phyloP scores from a whole-genome alignment of 306 rosid species.

The Castanea crenata region DNA sequence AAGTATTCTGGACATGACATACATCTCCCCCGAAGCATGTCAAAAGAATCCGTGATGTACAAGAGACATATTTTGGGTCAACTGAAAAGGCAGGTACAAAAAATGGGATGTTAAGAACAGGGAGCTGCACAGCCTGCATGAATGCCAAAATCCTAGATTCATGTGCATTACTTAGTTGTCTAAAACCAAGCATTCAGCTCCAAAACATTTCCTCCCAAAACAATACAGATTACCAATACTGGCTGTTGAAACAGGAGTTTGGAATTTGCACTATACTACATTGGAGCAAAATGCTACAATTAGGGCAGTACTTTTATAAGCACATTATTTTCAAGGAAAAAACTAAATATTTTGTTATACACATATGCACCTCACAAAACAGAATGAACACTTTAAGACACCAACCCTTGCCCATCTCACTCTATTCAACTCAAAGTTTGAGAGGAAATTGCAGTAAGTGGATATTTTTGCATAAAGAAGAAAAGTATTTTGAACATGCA shows the following conservation, averaged over 20 bases:
- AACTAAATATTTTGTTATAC: background rate
- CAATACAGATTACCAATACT: too few relatives aligned
- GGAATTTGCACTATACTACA: background rate
- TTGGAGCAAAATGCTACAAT: background rate
- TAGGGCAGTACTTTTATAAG: background rate
- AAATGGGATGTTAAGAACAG: background rate
- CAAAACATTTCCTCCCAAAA: background rate
- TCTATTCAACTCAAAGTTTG: background rate
- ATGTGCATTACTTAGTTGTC: background rate
- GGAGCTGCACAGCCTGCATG: background rate
- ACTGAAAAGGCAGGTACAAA: background rate
- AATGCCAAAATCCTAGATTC: background rate
- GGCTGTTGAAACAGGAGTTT: background rate
- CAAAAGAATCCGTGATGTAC: constrained; percentile 48
- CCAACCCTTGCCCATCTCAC: background rate
- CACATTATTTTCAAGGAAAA: background rate
- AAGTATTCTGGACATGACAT: constrained; percentile 59
- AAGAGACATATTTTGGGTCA: constrained; percentile 5
- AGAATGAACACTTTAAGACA: background rate
- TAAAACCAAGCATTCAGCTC: background rate
- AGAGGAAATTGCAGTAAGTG: background rate
- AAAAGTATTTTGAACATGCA: background rate
- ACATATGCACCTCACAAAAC: background rate
- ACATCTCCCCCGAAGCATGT: constrained; percentile 59
- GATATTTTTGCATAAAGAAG: background rate